A percentile compares a stretch with the other conserved stretches of the same genome.
Evolutionary conservation across 805 yeast genomes (phyloP).

Genomic region (Pichia membranifaciens): DNA sequence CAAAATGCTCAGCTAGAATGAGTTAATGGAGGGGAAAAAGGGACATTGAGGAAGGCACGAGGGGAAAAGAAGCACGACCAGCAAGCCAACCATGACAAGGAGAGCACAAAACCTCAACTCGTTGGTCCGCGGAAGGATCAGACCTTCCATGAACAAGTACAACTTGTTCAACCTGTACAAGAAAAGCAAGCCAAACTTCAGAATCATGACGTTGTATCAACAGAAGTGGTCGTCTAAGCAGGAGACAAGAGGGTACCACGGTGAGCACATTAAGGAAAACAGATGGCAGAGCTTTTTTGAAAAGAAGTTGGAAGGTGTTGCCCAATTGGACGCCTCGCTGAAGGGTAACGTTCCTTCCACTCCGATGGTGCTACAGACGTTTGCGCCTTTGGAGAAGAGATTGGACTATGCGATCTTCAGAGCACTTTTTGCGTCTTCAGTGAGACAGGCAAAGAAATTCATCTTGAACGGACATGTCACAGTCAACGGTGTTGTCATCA

Average conservation of each 20-base stretch:
- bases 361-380: slow-evolving; percentile 85
- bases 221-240: slow-evolving; percentile 89
- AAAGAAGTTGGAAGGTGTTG: slow-evolving; percentile 72
- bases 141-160: slow-evolving; percentile 88
- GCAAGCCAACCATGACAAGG: slow-evolving; percentile 25
- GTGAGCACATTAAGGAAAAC: slow-evolving; percentile 83
- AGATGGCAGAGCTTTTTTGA: slow-evolving; percentile 72
- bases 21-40: no score
- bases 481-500: slow-evolving; percentile 77
- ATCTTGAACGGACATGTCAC: slow-evolving; percentile 73
- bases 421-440: slow-evolving; percentile 86
- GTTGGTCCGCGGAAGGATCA: slow-evolving; percentile 43
- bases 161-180: slow-evolving; percentile 85
- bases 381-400: slow-evolving; percentile 80
- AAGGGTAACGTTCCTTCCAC: slow-evolving; percentile 55
- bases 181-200: slow-evolving; percentile 49
- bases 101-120: slow-evolving; percentile 27
- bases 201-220: slow-evolving; percentile 70
- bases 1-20: neutral
- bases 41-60: no score
- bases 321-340: slow-evolving; percentile 78
- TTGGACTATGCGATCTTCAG: slow-evolving; percentile 87
- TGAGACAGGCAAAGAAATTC: slow-evolving; percentile 90
- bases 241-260: slow-evolving; percentile 93
- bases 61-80: no score